Conservation (phyloP, 164 flowering plant species). For the Pachysandra terminalis region DNA sequence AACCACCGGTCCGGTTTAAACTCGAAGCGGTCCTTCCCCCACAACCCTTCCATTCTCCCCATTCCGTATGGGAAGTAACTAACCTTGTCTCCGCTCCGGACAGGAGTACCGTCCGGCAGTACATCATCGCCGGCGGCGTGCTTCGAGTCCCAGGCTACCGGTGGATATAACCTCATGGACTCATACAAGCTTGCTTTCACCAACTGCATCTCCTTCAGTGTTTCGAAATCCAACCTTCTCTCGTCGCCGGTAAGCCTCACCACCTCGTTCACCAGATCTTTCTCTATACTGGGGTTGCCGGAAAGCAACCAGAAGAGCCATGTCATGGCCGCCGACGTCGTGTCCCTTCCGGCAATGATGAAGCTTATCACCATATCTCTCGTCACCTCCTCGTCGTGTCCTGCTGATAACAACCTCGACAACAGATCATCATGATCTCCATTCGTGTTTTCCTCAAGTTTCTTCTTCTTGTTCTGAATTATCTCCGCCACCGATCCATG, state of each 20-base stretch:
- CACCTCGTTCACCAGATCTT: slow-evolving; percentile 31
- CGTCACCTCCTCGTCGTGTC: slow-evolving; percentile 42
- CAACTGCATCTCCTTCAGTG: slow-evolving; percentile 50
- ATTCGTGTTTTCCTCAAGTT: background rate
- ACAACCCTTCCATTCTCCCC: slow-evolving; percentile 72
- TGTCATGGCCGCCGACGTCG: slow-evolving; percentile 84
- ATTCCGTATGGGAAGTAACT: slow-evolving; percentile 77
- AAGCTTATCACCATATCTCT: slow-evolving; percentile 85
- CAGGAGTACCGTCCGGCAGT: slow-evolving; percentile 64
- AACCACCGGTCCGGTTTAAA: slow-evolving; percentile 73
- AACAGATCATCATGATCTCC: slow-evolving; percentile 38
- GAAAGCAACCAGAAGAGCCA: slow-evolving; percentile 76
- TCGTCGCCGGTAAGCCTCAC: background rate
- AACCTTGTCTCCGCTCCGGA: slow-evolving; percentile 51
- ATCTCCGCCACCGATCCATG: slow-evolving; percentile 44
- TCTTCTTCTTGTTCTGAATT: slow-evolving; percentile 29
- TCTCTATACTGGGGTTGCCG: slow-evolving; percentile 20
- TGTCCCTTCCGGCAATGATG: slow-evolving; percentile 86
- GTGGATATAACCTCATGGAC: slow-evolving; percentile 73
- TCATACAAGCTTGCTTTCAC: slow-evolving; percentile 73
- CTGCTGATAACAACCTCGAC: slow-evolving; percentile 45
- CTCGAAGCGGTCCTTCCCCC: slow-evolving; percentile 62
- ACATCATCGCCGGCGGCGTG: slow-evolving; percentile 44
- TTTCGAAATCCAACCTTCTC: slow-evolving; percentile 25
- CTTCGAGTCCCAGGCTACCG: slow-evolving; percentile 83